Evolutionary conservation across 768 basidiomycete species (phyloP).

Genomic region (Tricholoma saponaceum): DNA sequence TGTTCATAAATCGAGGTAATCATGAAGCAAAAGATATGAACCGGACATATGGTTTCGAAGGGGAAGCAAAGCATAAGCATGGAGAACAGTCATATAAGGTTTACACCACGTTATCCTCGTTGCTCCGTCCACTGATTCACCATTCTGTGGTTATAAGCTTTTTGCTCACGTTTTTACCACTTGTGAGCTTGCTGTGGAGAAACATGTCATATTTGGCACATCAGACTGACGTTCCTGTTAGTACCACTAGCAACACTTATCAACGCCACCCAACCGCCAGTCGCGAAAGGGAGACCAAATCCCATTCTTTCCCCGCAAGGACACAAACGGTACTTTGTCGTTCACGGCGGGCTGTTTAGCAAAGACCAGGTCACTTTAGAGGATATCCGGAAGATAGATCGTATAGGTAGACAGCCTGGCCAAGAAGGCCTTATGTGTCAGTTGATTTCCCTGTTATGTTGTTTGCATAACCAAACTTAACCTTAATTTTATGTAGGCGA

Average conservation of each 20-base stretch:
- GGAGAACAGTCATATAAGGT: constrained; percentile 95
- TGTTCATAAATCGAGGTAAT: constrained; percentile 95
- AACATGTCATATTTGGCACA: neutral
- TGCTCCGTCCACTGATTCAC: constrained; percentile 2
- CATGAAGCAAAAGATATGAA: constrained; percentile 99
- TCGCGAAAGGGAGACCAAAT: constrained; percentile 31
- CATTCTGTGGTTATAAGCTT: constrained; percentile 41
- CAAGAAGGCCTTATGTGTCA: constrained; percentile 94
- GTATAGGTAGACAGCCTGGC: constrained; percentile 88
- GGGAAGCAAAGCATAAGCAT: constrained; percentile 95
- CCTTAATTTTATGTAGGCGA: constrained; percentile 43
- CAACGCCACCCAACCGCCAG: constrained; percentile 61
- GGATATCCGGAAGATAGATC: constrained; percentile 83
- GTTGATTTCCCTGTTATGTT: constrained; percentile 23
- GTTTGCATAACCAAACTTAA: constrained; percentile 5
- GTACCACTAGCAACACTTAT: constrained; percentile 90
- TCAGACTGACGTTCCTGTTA: constrained; percentile 24
- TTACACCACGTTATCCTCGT: neutral
- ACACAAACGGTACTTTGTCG: constrained; percentile 85
- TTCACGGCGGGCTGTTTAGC: constrained; percentile 96
- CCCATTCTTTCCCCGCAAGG: constrained; percentile 83
- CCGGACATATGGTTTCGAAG: constrained; percentile 88
- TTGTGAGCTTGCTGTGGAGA: constrained; percentile 43
- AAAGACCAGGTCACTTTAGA: constrained; percentile 93
- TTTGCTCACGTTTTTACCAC: constrained; percentile 93